These are phyloP conservation scores for Miscanthus lutarioriparius DNA, from an alignment of 176 grass and related monocot species.

Conservation along the genomic window DNA sequence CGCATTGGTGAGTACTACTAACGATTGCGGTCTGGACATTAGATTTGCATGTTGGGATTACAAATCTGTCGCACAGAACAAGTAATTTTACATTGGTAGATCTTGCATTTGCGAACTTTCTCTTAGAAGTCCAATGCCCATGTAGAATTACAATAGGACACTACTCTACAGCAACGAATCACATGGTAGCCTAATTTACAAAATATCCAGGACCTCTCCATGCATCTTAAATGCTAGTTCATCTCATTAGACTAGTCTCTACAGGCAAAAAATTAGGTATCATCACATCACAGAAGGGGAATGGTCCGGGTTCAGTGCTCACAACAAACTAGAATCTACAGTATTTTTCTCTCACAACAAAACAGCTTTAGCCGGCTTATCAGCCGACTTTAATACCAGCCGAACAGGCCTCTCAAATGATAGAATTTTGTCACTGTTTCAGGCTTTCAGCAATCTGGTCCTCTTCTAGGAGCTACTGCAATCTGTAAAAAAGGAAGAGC, in stretches of 20 bases:
- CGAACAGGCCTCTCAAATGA: conserved; percentile 31
- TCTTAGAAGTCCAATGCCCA: neutral
- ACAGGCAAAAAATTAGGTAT: conserved; percentile 25
- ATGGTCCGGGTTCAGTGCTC: conserved; percentile 19
- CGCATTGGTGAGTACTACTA: neutral
- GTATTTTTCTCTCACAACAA: no score
- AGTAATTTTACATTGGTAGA: conserved; percentile 16
- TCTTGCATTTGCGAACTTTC: neutral
- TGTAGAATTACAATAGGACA: conserved; percentile 13
- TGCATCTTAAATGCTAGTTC: conserved; percentile 34
- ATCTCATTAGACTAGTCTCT: conserved; percentile 43
- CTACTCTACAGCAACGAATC: neutral
- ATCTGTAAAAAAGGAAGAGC: conserved; percentile 30
- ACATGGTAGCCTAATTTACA: conserved; percentile 63
- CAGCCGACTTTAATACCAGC: no score
- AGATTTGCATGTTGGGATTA: conserved; percentile 17
- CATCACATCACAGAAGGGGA: conserved; percentile 5
- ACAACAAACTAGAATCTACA: no score
- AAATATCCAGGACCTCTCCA: conserved; percentile 40
- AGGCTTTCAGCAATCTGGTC: conserved; percentile 34
- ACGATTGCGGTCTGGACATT: neutral
- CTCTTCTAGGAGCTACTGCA: conserved; percentile 25
- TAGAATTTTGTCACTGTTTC: conserved; percentile 5
- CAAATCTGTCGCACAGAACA: conserved; percentile 10
- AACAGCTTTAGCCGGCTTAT: no score